Conservation (phyloP, 2,329 filamentous ascomycete genomes). For the Alternaria angustiovoidea region DNA sequence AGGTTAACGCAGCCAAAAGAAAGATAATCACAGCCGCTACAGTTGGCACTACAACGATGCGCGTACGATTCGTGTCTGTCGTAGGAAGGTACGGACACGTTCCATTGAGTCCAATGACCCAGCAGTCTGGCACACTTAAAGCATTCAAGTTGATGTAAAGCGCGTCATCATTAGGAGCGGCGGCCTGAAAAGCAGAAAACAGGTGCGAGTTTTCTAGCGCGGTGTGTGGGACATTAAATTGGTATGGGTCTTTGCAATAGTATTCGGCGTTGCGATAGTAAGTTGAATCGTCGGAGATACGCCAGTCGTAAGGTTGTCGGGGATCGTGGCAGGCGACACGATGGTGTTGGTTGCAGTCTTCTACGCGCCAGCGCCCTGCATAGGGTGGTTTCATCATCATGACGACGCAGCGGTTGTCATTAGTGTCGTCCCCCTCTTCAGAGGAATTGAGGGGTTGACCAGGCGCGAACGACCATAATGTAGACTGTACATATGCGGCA, state of each 20-base stretch:
- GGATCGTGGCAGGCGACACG: slow-evolving; percentile 65
- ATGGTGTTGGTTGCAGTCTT: slow-evolving; percentile 62
- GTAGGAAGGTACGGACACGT: slow-evolving; percentile 66
- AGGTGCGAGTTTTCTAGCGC: slow-evolving; percentile 70
- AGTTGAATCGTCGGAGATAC: slow-evolving; percentile 54
- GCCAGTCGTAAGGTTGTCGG: slow-evolving; percentile 66
- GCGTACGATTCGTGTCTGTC: slow-evolving; percentile 53
- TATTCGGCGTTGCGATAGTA: slow-evolving; percentile 55
- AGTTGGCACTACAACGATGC: slow-evolving; percentile 66
- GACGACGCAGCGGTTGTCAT: slow-evolving; percentile 62
- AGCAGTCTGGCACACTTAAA: slow-evolving; percentile 64
- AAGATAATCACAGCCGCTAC: slow-evolving; percentile 70
- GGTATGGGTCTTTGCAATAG: slow-evolving; percentile 59
- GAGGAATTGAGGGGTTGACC: slow-evolving; percentile 63
- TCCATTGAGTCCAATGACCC: slow-evolving; percentile 64
- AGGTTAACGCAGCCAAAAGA: slow-evolving; percentile 65
- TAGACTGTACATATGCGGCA: slow-evolving; percentile 58
- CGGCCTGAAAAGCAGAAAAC: slow-evolving; percentile 38
- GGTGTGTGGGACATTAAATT: slow-evolving; percentile 67
- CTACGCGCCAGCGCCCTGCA: slow-evolving; percentile 65
- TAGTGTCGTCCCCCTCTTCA: slow-evolving; percentile 28
- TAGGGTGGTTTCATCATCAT: slow-evolving; percentile 58
- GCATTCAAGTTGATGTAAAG: slow-evolving; percentile 70
- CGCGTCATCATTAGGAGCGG: slow-evolving; percentile 17
- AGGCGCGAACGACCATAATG: slow-evolving; percentile 68